These are phyloP conservation scores for Musa balbisiana DNA, from an alignment of 202 grass and related monocot genomes.

Conservation along the genomic window DNA sequence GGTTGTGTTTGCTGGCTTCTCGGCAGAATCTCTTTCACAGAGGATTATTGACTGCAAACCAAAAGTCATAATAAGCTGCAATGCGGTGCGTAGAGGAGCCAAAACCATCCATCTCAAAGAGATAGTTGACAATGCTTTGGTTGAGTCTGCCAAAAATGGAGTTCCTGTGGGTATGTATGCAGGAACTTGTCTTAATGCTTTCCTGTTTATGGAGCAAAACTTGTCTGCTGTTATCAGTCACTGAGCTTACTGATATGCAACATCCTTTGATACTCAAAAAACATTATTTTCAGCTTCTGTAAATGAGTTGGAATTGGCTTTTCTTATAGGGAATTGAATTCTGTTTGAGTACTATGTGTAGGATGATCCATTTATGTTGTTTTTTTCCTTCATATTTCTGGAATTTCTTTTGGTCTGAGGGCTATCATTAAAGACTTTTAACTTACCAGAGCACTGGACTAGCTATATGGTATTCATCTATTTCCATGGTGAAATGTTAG, in stretches of 20 bases:
- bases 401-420: too few relatives aligned
- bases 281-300: not conserved
- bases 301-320: not conserved
- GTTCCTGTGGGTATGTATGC: slow-evolving; percentile 55
- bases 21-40: slow-evolving; percentile 70
- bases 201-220: not conserved
- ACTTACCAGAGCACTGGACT: too few relatives aligned
- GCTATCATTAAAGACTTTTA: too few relatives aligned
- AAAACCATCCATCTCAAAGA: slow-evolving; percentile 79
- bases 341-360: not conserved
- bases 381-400: not conserved
- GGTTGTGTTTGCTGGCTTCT: slow-evolving; percentile 98
- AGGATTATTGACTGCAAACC: slow-evolving; percentile 78
- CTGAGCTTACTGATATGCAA: too few relatives aligned
- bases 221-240: not conserved
- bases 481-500: too few relatives aligned
- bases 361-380: not conserved
- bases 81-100: slow-evolving; percentile 58
- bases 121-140: slow-evolving; percentile 66
- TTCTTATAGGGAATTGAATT: not conserved
- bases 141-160: slow-evolving; percentile 53
- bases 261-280: not conserved
- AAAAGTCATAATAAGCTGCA: slow-evolving; percentile 86
- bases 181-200: not conserved
- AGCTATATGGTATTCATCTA: too few relatives aligned